These are phyloP conservation scores for Russula brevipes DNA, from an alignment of 768 basidiomycete genomes.

Conservation along the genomic window DNA sequence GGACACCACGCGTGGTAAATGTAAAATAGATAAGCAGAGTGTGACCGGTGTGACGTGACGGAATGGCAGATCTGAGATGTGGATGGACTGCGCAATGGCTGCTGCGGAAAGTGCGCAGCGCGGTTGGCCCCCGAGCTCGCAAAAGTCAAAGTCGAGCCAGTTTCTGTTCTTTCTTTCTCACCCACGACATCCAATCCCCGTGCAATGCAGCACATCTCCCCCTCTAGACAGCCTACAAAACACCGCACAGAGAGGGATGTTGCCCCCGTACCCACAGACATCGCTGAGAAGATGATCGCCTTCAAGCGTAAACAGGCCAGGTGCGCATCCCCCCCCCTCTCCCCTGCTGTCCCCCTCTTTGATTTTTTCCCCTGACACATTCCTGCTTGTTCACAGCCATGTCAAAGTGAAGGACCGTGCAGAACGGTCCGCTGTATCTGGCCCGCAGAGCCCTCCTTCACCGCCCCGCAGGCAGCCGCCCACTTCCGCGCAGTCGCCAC, in stretches of 20 bases:
- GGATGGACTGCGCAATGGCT: conserved; percentile 14
- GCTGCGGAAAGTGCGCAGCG: conserved; percentile 23
- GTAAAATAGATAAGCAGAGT: background rate
- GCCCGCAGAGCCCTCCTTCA: conserved; percentile 34
- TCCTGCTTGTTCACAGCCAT: background rate
- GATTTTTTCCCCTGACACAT: background rate
- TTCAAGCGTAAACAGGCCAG: conserved; percentile 60
- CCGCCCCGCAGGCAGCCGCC: conserved; percentile 32
- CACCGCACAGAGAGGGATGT: conserved; percentile 36
- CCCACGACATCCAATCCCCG: background rate
- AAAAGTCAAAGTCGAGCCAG: background rate
- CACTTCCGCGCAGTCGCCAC: conserved; percentile 37
- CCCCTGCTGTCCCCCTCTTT: background rate
- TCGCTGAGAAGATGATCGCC: conserved; percentile 62
- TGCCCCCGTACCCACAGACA: conserved; percentile 39
- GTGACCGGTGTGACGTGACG: background rate
- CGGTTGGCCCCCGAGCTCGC: background rate
- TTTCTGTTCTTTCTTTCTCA: background rate
- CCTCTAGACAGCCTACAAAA: conserved; percentile 22
- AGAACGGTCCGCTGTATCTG: conserved; percentile 30
- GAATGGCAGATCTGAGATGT: conserved; percentile 18
- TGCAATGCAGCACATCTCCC: conserved; percentile 4
- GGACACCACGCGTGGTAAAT: conserved; percentile 60
- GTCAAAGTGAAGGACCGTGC: conserved; percentile 16
- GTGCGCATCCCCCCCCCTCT: conserved; percentile 34